Evolutionary conservation across 331 rosid species (phyloP).

Genomic region (Quercus lobata): DNA sequence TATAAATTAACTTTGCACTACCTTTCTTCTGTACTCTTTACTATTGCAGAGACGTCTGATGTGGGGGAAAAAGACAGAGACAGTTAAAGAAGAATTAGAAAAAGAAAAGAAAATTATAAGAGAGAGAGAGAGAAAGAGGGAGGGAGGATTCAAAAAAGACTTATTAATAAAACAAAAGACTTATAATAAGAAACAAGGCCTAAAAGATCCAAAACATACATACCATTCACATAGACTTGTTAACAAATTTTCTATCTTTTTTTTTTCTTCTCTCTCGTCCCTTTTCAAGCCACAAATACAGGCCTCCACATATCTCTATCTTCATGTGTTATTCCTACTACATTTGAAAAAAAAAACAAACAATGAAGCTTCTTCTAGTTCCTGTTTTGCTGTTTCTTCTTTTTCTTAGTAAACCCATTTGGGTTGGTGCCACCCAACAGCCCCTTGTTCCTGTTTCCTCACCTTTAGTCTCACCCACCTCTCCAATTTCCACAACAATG

Average conservation of each 20-base stretch:
- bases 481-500: constrained; percentile 46
- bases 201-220: constrained; percentile 25
- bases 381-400: constrained; percentile 24
- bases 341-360: constrained; percentile 14
- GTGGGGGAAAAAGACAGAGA: constrained; percentile 13
- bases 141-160: not conserved
- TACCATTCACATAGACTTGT: not conserved
- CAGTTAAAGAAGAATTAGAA: not conserved
- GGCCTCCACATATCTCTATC: constrained; percentile 6
- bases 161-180: not conserved
- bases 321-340: constrained; percentile 19
- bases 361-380: constrained; percentile 44
- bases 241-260: too few species aligned
- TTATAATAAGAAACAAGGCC: not conserved
- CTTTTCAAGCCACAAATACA: constrained; percentile 19
- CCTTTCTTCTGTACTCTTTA: not conserved
- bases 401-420: constrained; percentile 37
- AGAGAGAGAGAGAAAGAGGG: constrained; percentile 1
- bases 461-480: constrained; percentile 35
- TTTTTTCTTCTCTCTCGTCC: not conserved
- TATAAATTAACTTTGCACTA: constrained; percentile 11
- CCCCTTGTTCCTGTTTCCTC: constrained; percentile 35
- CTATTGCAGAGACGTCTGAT: not conserved
- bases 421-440: constrained; percentile 33
- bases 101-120: not conserved